Evolutionary conservation across 345 rosid genomes (phyloP).

Genomic region (Heritiera fomes): DNA sequence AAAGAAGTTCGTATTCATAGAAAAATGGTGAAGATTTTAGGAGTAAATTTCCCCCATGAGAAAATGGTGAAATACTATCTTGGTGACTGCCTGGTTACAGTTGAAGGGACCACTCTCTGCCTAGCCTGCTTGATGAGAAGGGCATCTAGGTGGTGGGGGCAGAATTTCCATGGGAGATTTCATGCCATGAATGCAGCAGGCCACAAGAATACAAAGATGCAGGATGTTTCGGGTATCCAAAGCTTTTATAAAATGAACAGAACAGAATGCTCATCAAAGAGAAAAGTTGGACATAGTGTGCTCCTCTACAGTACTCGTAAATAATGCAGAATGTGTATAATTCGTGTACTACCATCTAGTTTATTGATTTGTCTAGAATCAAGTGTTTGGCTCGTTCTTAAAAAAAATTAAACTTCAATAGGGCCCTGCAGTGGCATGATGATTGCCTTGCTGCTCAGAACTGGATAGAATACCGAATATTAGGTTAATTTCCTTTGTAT

Average conservation of each 20-base stretch:
- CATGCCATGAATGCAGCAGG: slow-evolving; percentile 30
- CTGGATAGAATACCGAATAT: too few relatives aligned
- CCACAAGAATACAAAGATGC: slow-evolving; percentile 41
- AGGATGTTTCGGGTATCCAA: slow-evolving; percentile 43
- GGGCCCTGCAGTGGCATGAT: background rate
- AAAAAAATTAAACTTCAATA: background rate
- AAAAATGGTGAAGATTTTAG: too few relatives aligned
- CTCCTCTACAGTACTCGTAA: background rate
- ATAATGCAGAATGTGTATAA: background rate
- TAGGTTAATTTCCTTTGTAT: too few relatives aligned
- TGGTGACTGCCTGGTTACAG: background rate
- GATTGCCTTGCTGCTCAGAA: too few relatives aligned
- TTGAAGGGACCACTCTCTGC: slow-evolving; percentile 30
- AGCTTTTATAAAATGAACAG: slow-evolving; percentile 14
- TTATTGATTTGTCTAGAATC: background rate
- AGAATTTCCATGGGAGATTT: slow-evolving; percentile 21
- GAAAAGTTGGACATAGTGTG: background rate
- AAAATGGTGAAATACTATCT: background rate
- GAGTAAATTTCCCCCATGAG: too few relatives aligned
- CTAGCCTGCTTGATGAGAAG: slow-evolving; percentile 22
- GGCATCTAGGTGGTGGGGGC: slow-evolving; percentile 34
- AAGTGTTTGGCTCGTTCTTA: background rate
- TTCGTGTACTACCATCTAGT: background rate
- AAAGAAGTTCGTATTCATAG: too few relatives aligned
- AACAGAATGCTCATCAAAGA: background rate